Conservation (phyloP, 2,329 filamentous ascomycete species). For the Pseudogymnoascus sp. region DNA sequence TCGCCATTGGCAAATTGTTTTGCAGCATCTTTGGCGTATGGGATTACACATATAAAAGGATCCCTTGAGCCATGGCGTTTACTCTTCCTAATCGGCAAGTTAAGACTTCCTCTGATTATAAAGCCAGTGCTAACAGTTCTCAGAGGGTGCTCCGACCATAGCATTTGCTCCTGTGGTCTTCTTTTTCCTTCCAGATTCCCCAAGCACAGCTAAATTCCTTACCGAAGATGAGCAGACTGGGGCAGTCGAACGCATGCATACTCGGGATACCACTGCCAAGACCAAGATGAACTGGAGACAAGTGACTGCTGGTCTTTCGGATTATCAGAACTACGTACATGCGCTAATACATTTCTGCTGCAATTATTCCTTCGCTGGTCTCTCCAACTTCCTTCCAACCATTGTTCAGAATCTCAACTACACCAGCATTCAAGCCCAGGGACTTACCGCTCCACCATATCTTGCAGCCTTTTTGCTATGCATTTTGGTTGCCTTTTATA, state of each 20-base stretch:
- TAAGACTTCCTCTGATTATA: conserved; percentile 8
- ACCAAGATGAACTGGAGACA: conserved; percentile 27
- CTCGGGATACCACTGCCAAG: conserved; percentile 23
- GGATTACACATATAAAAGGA: conserved; percentile 25
- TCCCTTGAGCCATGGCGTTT: conserved; percentile 26
- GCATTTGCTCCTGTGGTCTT: conserved; percentile 25
- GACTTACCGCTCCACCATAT: conserved; percentile 35
- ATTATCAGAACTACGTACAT: conserved; percentile 33
- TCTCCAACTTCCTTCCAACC: conserved; percentile 36
- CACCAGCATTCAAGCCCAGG: conserved; percentile 33
- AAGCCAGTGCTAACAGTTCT: background rate
- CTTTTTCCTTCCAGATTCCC: conserved; percentile 28
- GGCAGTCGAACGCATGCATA: conserved; percentile 20
- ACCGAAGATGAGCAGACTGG: conserved; percentile 23
- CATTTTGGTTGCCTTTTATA: conserved; percentile 26
- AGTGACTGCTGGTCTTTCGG: conserved; percentile 28
- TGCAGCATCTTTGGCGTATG: conserved; percentile 30
- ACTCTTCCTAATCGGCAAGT: conserved; percentile 24
- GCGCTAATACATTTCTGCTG: conserved; percentile 34
- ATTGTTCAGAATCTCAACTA: conserved; percentile 36
- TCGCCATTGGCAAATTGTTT: conserved; percentile 30
- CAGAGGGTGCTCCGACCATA: conserved; percentile 27
- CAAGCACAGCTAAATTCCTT: conserved; percentile 26
- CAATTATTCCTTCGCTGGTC: conserved; percentile 32
- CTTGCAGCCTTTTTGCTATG: conserved; percentile 32